Evolutionary conservation across 1,284 basidiomycete species (phyloP).

Genomic region (Rhodotorula sp.): DNA sequence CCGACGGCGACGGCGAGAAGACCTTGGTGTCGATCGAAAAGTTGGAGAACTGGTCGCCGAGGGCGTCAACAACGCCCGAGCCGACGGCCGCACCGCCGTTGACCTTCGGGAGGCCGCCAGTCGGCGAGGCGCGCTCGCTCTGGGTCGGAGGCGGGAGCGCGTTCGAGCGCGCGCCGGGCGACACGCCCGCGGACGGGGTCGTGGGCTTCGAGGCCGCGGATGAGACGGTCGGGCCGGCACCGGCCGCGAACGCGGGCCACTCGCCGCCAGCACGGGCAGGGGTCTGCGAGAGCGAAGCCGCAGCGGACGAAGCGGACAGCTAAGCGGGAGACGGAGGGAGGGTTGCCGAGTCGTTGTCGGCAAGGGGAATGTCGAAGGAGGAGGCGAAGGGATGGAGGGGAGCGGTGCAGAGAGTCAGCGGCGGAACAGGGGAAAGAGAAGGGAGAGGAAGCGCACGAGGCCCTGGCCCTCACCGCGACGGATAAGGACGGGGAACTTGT

Average conservation of each 20-base stretch:
- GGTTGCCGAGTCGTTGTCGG: background rate
- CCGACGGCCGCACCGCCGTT: constrained; percentile 19
- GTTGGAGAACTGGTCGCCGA: constrained; percentile 41
- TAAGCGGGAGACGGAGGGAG: background rate
- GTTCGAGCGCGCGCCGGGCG: constrained; percentile 14
- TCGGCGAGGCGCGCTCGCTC: constrained; percentile 17
- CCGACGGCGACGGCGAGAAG: constrained; percentile 43
- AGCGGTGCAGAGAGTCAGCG: background rate
- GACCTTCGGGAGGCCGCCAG: constrained; percentile 13
- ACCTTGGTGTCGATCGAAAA: constrained; percentile 54
- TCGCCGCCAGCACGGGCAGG: constrained; percentile 58
- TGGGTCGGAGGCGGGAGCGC: constrained; percentile 10
- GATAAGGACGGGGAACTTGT: constrained; percentile 67
- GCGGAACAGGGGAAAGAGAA: background rate
- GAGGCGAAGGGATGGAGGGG: background rate
- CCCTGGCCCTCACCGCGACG: constrained; percentile 49
- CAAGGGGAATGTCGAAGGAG: background rate
- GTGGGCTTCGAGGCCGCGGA: constrained; percentile 22
- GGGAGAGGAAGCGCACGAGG: background rate
- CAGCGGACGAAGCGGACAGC: constrained; percentile 84
- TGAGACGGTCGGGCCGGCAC: constrained; percentile 20
- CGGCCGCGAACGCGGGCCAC: constrained; percentile 85
- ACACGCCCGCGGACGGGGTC: constrained; percentile 25
- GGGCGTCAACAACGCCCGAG: constrained; percentile 22
- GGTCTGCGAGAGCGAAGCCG: constrained; percentile 82